Percentiles rank a stretch among this genome's conserved stretches.
These are phyloP conservation scores for Metarhizium album DNA, from an alignment of 2,329 filamentous ascomycete species.

Conservation along the genomic window DNA sequence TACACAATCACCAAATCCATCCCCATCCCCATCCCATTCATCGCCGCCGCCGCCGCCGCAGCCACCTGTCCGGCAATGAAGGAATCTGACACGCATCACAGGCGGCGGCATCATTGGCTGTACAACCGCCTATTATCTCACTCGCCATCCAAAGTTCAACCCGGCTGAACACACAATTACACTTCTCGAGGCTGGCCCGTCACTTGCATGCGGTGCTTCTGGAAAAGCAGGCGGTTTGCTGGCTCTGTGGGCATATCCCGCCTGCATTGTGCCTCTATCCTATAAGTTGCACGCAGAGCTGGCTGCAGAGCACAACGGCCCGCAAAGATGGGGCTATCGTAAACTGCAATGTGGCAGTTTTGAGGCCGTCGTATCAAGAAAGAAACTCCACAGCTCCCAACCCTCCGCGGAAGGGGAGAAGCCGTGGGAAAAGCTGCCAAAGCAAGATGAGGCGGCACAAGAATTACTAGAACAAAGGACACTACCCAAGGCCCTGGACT, in stretches of 20 bases:
- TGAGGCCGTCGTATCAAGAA: constrained; percentile 25
- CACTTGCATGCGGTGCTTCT: constrained; percentile 82
- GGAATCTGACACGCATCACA: constrained; percentile 19
- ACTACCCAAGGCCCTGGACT: constrained; percentile 71
- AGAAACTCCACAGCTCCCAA: constrained; percentile 22
- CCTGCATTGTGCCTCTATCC: constrained; percentile 71
- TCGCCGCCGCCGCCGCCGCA: background rate
- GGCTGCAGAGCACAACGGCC: constrained; percentile 72
- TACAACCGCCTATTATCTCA: constrained; percentile 85
- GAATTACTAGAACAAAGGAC: constrained; percentile 42
- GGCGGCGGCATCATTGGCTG: constrained; percentile 90
- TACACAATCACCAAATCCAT: background rate
- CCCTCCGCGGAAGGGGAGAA: constrained; percentile 22
- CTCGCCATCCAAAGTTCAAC: constrained; percentile 73
- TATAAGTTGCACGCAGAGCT: constrained; percentile 76
- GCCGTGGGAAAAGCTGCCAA: constrained; percentile 51
- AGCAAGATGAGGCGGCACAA: constrained; percentile 41
- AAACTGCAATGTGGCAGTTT: constrained; percentile 61
- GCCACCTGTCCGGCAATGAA: background rate
- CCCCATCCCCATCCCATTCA: too few species aligned
- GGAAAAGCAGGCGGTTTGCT: constrained; percentile 91
- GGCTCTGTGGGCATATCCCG: constrained; percentile 84
- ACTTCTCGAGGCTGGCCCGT: constrained; percentile 71
- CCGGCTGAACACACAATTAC: constrained; percentile 66
- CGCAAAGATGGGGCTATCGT: constrained; percentile 77